Evolutionary conservation across 2,329 filamentous ascomycete genomes (phyloP).

Genomic region (Hymenoscyphus salicellus): DNA sequence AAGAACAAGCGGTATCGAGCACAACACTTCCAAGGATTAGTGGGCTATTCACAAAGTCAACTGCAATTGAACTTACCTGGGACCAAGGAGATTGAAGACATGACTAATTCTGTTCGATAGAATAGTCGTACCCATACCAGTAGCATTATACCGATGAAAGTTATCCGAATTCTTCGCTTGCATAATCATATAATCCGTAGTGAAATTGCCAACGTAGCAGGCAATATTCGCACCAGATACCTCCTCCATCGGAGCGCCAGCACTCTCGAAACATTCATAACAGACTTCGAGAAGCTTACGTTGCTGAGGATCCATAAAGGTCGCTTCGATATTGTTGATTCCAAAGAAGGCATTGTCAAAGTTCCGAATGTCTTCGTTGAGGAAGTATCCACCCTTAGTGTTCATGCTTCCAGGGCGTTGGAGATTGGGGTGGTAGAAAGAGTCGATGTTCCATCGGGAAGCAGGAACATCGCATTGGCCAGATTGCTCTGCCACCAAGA

Average conservation of each 20-base stretch:
- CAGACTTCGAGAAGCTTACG: conserved; percentile 30
- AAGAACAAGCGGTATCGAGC: conserved; percentile 51
- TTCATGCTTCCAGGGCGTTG: conserved; percentile 16
- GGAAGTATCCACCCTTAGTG: conserved; percentile 21
- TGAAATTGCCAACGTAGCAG: conserved; percentile 27
- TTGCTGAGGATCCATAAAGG: conserved; percentile 32
- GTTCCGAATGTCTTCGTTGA: conserved; percentile 10
- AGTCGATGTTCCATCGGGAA: conserved; percentile 21
- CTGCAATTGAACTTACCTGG: background rate
- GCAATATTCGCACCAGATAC: conserved; percentile 24
- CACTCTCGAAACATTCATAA: conserved; percentile 31
- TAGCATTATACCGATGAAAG: conserved; percentile 32
- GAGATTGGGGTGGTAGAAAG: conserved; percentile 14
- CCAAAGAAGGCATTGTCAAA: conserved; percentile 28
- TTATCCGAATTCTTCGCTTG: conserved; percentile 19
- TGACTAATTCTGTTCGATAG: conserved; percentile 35
- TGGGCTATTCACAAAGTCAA: background rate
- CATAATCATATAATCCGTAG: conserved; percentile 19
- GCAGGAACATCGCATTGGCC: conserved; percentile 29
- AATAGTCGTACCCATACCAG: conserved; percentile 14
- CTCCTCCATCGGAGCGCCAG: conserved; percentile 25
- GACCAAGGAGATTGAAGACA: conserved; percentile 32
- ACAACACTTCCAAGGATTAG: conserved; percentile 6
- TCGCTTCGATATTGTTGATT: conserved; percentile 24
- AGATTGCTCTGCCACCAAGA: conserved; percentile 17